Percentiles rank a stretch among this genome's conserved stretches.
Conservation (phyloP, 306 rosid genomes). For the Casuarina glauca region DNA sequence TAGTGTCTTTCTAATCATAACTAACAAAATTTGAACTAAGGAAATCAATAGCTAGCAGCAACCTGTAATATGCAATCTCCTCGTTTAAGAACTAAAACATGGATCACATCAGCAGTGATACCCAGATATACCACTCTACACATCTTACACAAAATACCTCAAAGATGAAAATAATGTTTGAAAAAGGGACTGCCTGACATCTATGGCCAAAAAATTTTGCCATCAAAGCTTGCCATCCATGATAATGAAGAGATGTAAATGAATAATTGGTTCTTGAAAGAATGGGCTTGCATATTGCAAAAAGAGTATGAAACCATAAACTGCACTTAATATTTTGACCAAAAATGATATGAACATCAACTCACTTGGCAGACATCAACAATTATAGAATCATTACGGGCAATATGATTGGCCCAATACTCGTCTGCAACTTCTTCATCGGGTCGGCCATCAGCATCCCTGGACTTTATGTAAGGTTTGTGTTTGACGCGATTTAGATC, state of each 20-base stretch:
- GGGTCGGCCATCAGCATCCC: slow-evolving; percentile 97
- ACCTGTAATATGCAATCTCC: not conserved
- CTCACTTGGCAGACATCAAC: slow-evolving; percentile 98
- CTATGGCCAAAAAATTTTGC: not conserved
- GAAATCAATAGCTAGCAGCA: not conserved
- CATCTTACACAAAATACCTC: not conserved
- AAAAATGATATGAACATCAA: slow-evolving; percentile 17
- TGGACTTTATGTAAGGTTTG: slow-evolving; percentile 89
- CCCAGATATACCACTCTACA: not conserved
- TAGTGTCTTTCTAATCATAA: not conserved
- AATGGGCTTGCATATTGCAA: not conserved
- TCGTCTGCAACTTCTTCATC: slow-evolving; percentile 99
- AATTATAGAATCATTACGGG: slow-evolving; percentile 96
- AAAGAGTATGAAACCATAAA: slow-evolving; percentile 20
- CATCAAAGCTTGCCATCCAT: not conserved
- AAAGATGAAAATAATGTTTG: not conserved
- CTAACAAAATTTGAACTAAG: not conserved
- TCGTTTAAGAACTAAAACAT: not conserved
- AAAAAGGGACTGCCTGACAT: not conserved
- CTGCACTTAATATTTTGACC: not conserved
- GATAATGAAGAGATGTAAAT: not conserved
- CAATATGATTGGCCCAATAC: slow-evolving; percentile 97
- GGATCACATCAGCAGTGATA: not conserved
- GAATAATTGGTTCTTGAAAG: not conserved
- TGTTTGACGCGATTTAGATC: slow-evolving; percentile 96